Percentiles rank a stretch among this genome's conserved stretches.
These are phyloP conservation scores for Phytophthora pinifolia DNA, from an alignment of 352 stramenopile species.

Conservation along the genomic window DNA sequence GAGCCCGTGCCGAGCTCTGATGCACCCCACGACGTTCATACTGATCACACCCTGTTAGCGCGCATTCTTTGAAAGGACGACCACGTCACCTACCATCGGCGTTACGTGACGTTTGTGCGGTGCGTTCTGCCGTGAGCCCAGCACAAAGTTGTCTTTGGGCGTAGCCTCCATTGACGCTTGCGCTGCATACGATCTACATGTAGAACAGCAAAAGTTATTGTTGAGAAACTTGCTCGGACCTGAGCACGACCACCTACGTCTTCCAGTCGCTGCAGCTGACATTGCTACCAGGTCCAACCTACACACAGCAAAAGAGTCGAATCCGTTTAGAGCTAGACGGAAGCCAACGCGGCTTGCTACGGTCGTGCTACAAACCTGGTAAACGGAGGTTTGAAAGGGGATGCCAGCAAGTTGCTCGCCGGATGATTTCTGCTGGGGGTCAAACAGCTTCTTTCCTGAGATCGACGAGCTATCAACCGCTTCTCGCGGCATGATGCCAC, in stretches of 20 bases:
- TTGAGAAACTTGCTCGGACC: background rate
- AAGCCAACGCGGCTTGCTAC: too few relatives aligned
- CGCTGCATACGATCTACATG: conserved; percentile 66
- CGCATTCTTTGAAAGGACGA: background rate
- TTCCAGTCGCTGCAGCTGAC: conserved; percentile 64
- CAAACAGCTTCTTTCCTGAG: conserved; percentile 59
- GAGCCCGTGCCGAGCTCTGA: conserved; percentile 10
- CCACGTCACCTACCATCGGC: conserved; percentile 40
- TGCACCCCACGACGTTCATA: conserved; percentile 27
- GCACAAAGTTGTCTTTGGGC: conserved; percentile 42
- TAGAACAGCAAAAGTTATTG: background rate
- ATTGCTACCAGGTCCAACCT: conserved; percentile 52
- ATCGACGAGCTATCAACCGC: conserved; percentile 14
- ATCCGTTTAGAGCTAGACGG: too few relatives aligned
- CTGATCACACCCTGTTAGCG: conserved; percentile 13
- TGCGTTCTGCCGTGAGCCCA: conserved; percentile 52
- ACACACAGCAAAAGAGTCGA: background rate
- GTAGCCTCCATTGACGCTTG: conserved; percentile 60
- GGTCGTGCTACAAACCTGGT: too few relatives aligned
- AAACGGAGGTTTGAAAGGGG: conserved; percentile 64
- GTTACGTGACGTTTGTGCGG: conserved; percentile 67
- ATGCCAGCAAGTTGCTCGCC: conserved; percentile 51
- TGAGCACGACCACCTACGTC: conserved; percentile 38
- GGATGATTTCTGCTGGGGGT: conserved; percentile 41
- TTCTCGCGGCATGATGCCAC: conserved; percentile 54